These are phyloP conservation scores for Penicillium sp. DNA, from an alignment of 2,329 filamentous ascomycete species.

Conservation along the genomic window DNA sequence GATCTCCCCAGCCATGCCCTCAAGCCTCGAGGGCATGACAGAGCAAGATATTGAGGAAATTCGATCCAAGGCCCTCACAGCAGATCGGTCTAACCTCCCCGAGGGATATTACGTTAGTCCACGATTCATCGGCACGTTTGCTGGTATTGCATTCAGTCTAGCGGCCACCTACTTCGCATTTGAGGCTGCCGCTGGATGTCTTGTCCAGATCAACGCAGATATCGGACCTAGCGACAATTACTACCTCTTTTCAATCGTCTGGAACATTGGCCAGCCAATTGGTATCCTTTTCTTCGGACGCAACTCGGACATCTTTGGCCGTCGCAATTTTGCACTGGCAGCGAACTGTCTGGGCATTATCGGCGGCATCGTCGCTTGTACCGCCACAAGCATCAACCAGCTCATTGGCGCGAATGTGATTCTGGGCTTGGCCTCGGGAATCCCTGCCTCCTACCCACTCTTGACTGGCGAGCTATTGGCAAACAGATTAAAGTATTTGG, in stretches of 20 bases:
- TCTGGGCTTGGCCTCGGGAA: not conserved
- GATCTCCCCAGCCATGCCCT: not conserved
- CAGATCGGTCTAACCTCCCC: not conserved
- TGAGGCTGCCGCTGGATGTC: not conserved
- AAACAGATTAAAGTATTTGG: not conserved
- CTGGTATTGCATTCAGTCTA: not conserved
- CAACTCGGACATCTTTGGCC: not conserved
- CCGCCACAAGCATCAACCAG: not conserved
- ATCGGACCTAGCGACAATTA: not conserved
- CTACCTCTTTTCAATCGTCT: not conserved
- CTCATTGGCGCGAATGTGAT: not conserved
- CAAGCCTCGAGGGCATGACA: not conserved
- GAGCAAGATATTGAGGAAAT: not conserved
- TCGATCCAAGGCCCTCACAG: not conserved
- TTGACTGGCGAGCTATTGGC: not conserved
- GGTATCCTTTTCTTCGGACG: not conserved
- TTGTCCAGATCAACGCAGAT: not conserved
- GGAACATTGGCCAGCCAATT: not conserved
- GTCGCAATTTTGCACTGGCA: not conserved
- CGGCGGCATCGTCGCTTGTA: not conserved
- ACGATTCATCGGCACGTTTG: not conserved
- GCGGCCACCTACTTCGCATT: not conserved
- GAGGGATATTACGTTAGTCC: not conserved
- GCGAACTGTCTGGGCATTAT: not conserved
- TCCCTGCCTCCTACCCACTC: not conserved